Evolutionary conservation across 1,284 basidiomycete genomes (phyloP).

Genomic region (Cryptococcus sp.): DNA sequence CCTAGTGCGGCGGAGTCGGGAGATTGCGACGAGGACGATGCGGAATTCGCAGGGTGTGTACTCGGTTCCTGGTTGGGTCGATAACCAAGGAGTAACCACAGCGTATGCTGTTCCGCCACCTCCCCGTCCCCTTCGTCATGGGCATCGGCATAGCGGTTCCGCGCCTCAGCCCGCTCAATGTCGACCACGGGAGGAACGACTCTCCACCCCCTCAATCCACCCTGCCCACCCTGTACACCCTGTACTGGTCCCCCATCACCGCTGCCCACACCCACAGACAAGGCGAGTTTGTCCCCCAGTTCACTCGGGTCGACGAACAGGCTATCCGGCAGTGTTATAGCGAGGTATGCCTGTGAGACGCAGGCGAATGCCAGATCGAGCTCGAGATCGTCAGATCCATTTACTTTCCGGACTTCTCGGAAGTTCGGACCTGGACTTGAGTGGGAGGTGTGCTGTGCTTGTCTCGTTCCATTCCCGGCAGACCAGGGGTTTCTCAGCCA

Average conservation of each 20-base stretch:
- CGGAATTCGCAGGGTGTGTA: no score
- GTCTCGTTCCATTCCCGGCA: no score
- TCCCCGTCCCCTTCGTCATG: background rate
- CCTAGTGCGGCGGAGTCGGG: no score
- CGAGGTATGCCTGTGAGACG: slow-evolving; percentile 13
- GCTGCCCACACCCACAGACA: background rate
- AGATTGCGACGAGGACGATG: no score
- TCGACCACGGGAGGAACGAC: slow-evolving; percentile 29
- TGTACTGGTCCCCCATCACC: background rate
- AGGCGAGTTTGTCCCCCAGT: slow-evolving; percentile 17
- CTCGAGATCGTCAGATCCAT: background rate
- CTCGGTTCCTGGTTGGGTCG: no score
- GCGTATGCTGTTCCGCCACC: no score
- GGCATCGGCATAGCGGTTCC: background rate
- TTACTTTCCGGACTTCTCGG: no score
- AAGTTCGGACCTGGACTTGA: no score
- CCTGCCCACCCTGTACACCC: no score
- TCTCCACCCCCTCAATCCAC: background rate
- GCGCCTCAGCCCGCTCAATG: slow-evolving; percentile 34
- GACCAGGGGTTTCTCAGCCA: no score
- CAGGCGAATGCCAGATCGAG: background rate
- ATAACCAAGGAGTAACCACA: no score
- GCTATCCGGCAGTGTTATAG: slow-evolving; percentile 36
- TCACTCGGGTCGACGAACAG: slow-evolving; percentile 41
- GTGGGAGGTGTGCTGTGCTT: no score